Evolutionary conservation across 768 basidiomycete species (phyloP).

Genomic region (Lactarius sp.): DNA sequence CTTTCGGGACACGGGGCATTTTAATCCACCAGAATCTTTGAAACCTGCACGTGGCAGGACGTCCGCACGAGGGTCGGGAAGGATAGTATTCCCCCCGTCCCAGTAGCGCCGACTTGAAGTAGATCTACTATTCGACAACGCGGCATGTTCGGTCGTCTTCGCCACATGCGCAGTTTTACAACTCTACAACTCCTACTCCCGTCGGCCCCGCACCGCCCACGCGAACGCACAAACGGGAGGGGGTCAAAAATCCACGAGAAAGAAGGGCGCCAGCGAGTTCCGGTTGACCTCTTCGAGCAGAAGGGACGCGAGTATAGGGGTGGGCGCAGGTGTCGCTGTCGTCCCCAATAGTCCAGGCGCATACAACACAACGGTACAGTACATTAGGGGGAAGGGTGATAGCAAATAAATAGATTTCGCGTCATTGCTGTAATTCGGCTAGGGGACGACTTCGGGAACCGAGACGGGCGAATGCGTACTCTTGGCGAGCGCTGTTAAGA

Average conservation of each 20-base stretch:
- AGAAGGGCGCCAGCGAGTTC: slow-evolving; percentile 75
- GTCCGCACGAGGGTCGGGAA: too few species aligned
- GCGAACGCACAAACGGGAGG: slow-evolving; percentile 38
- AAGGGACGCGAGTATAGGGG: slow-evolving; percentile 35
- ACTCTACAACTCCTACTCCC: slow-evolving; percentile 34
- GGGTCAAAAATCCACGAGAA: slow-evolving; percentile 54
- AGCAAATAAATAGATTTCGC: neutral
- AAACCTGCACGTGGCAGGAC: too few species aligned
- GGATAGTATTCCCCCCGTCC: too few species aligned
- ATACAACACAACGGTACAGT: neutral
- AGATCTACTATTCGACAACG: too few species aligned
- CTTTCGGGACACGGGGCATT: too few species aligned
- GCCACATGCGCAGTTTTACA: too few species aligned
- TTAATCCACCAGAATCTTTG: too few species aligned
- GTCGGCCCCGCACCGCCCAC: slow-evolving; percentile 45
- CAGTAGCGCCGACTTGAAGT: too few species aligned
- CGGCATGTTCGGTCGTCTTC: neutral
- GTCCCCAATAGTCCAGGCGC: slow-evolving; percentile 11
- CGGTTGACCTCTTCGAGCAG: slow-evolving; percentile 79
- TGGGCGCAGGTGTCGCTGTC: slow-evolving; percentile 28
- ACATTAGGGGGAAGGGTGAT: too few species aligned
- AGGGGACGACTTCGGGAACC: slow-evolving; percentile 32
- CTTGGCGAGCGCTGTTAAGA: slow-evolving; percentile 39
- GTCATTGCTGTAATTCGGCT: neutral
- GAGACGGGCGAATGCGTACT: slow-evolving; percentile 35